A percentile compares a stretch with the other conserved stretches of the same genome.
These are phyloP conservation scores for Citeromyces siamensis DNA, from an alignment of 1,139 yeast species.

Conservation along the genomic window DNA sequence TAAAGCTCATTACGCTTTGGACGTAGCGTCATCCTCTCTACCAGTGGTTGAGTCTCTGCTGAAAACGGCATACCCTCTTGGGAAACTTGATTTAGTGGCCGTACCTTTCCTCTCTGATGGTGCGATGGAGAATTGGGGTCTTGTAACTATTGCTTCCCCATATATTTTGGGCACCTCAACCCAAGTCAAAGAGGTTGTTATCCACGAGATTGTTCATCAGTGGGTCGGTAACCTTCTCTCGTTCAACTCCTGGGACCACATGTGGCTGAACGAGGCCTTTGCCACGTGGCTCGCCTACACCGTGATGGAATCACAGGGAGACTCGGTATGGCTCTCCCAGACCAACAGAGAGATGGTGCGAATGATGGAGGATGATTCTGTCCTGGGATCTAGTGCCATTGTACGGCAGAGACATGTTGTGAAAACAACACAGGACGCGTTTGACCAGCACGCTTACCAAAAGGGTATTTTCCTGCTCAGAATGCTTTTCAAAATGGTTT, in stretches of 20 bases:
- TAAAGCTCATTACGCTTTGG: conserved; percentile 32
- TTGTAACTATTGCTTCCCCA: conserved; percentile 43
- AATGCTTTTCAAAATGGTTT: conserved; percentile 35
- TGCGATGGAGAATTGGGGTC: conserved; percentile 73
- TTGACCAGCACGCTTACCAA: conserved; percentile 44
- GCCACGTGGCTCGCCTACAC: conserved; percentile 57
- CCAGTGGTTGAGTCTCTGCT: conserved; percentile 32
- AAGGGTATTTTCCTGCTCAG: conserved; percentile 53
- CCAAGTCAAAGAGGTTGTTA: conserved; percentile 36
- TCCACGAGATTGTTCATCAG: conserved; percentile 67
- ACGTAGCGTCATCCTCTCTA: conserved; percentile 29
- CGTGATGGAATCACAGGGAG: conserved; percentile 24
- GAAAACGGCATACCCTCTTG: conserved; percentile 35
- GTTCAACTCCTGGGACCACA: conserved; percentile 51
- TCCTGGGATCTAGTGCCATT: conserved; percentile 19
- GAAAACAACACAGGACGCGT: conserved; percentile 30
- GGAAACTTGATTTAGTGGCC: conserved; percentile 52
- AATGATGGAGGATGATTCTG: conserved; percentile 29
- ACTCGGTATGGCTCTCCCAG: conserved; percentile 20
- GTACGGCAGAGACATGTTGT: conserved; percentile 15
- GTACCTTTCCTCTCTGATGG: conserved; percentile 63
- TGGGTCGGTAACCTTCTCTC: conserved; percentile 63
- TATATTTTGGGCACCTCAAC: conserved; percentile 27
- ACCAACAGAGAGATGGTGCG: conserved; percentile 24
- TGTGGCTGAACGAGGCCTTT: conserved; percentile 68